phyloP scores from a whole-genome alignment of 495 filamentous ascomycete species.

The Penicillium nucicola region DNA sequence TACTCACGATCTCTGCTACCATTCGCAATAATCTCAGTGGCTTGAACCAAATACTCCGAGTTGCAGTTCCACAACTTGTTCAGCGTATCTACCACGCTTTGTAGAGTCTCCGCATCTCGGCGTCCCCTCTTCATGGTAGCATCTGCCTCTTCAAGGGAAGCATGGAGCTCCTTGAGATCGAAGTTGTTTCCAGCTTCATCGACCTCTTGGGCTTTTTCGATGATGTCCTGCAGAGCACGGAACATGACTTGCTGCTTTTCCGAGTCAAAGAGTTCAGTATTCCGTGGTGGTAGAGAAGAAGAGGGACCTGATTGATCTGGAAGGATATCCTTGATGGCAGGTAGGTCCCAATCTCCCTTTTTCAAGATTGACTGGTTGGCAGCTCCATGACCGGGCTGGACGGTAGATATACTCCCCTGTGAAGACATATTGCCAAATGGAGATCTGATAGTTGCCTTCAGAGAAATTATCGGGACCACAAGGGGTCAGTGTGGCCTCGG shows the following conservation, averaged over 20 bases:
- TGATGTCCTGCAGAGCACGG: conserved; percentile 16
- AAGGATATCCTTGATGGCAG: conserved; percentile 24
- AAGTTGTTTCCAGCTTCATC: conserved; percentile 15
- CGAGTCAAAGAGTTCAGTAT: conserved; percentile 5
- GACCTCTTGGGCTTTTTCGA: conserved; percentile 19
- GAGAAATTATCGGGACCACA: neutral
- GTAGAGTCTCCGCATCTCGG: conserved; percentile 20
- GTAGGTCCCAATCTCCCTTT: conserved; percentile 18
- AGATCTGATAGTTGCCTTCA: neutral
- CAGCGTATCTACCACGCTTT: conserved; percentile 25
- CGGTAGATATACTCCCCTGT: conserved; percentile 13
- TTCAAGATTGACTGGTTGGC: neutral
- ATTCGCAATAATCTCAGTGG: conserved; percentile 61
- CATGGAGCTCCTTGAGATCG: conserved; percentile 22
- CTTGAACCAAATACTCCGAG: conserved; percentile 43
- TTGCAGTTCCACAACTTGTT: conserved; percentile 34
- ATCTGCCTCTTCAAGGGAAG: conserved; percentile 28
- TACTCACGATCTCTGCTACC: conserved; percentile 64
- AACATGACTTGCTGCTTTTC: conserved; percentile 33
- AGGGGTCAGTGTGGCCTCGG: neutral
- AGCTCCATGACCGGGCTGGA: conserved; percentile 3
- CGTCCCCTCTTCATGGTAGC: conserved; percentile 14
- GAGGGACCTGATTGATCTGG: conserved; percentile 18
- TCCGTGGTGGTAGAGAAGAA: conserved; percentile 12
- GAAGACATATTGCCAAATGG: conserved; percentile 13